phyloP scores from a whole-genome alignment of 495 filamentous ascomycete genomes.

The Annulohypoxylon moriforme region DNA sequence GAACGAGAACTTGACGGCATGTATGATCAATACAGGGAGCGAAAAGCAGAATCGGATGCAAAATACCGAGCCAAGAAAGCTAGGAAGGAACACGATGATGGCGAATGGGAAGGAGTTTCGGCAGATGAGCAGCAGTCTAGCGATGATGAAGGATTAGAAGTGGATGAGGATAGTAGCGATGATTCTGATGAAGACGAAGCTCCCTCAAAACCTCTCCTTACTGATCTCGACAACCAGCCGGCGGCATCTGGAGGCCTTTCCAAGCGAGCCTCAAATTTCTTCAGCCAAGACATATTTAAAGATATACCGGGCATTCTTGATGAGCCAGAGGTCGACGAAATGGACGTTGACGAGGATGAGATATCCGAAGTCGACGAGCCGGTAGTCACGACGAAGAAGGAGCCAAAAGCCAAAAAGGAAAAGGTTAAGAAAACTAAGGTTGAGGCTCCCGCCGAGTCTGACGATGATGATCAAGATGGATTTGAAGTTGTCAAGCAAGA shows the following conservation, averaged over 20 bases:
- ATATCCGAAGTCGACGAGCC: slow-evolving; percentile 35
- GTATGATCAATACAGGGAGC: slow-evolving; percentile 88
- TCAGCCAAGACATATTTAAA: slow-evolving; percentile 95
- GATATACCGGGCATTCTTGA: slow-evolving; percentile 72
- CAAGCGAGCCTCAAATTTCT: slow-evolving; percentile 86
- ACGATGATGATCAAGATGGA: slow-evolving; percentile 58
- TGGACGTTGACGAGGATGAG: slow-evolving; percentile 65
- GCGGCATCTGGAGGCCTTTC: slow-evolving; percentile 69
- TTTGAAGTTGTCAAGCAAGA: slow-evolving; percentile 67
- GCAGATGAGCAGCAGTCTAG: slow-evolving; percentile 70
- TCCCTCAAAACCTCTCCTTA: slow-evolving; percentile 58
- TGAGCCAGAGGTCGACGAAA: slow-evolving; percentile 59
- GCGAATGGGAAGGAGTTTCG: slow-evolving; percentile 92
- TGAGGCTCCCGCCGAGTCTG: slow-evolving; percentile 48
- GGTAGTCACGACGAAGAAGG: slow-evolving; percentile 18
- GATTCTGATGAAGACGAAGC: slow-evolving; percentile 60
- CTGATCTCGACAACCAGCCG: slow-evolving; percentile 61
- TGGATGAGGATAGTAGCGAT: slow-evolving; percentile 65
- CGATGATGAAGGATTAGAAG: slow-evolving; percentile 62
- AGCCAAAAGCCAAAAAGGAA: slow-evolving; percentile 34
- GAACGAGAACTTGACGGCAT: slow-evolving; percentile 86
- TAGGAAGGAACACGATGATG: slow-evolving; percentile 82
- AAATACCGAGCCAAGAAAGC: slow-evolving; percentile 91
- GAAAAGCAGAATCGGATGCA: slow-evolving; percentile 78
- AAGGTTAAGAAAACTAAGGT: slow-evolving; percentile 46